phyloP scores from a whole-genome alignment of 1,139 yeast genomes.

The Arxiozyma slooffiae region DNA sequence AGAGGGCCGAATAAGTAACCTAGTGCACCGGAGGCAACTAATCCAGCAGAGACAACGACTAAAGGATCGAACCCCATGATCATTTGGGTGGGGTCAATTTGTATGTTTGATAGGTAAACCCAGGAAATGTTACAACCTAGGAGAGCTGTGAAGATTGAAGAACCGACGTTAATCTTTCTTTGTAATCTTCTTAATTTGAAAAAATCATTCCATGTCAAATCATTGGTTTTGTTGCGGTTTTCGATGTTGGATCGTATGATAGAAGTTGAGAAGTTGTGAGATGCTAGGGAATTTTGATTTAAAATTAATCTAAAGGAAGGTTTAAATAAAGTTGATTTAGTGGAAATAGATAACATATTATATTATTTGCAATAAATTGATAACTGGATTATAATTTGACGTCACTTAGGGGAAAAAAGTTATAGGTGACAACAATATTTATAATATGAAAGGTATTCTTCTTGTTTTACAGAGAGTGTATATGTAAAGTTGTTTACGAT shows the following conservation, averaged over 20 bases:
- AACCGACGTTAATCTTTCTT: slow-evolving; percentile 38
- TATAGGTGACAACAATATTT: too few relatives aligned
- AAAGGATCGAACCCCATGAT: slow-evolving; percentile 82
- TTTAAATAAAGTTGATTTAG: not conserved
- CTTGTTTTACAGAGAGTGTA: too few relatives aligned
- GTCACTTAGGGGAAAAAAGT: too few relatives aligned
- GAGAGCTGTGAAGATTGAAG: not conserved
- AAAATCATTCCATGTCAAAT: slow-evolving; percentile 61
- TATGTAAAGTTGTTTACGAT: too few relatives aligned
- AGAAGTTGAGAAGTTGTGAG: slow-evolving; percentile 1
- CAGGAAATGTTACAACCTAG: slow-evolving; percentile 40
- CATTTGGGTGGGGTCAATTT: slow-evolving; percentile 72
- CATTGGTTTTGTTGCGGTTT: not conserved
- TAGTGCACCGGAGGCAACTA: slow-evolving; percentile 58
- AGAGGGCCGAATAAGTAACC: slow-evolving; percentile 83
- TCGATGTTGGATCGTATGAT: not conserved
- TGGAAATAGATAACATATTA: not conserved
- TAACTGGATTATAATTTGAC: too few relatives aligned
- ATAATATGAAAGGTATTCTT: too few relatives aligned
- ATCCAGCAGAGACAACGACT: slow-evolving; percentile 62
- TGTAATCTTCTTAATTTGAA: slow-evolving; percentile 66
- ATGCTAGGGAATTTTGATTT: not conserved
- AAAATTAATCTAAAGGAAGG: not conserved
- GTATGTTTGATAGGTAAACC: slow-evolving; percentile 66
- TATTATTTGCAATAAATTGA: too few relatives aligned